Evolutionary conservation across 805 yeast genomes (phyloP), one percentile per base, ranked within the genome.

Genomic region (Saturnispora mendoncae): DNA sequence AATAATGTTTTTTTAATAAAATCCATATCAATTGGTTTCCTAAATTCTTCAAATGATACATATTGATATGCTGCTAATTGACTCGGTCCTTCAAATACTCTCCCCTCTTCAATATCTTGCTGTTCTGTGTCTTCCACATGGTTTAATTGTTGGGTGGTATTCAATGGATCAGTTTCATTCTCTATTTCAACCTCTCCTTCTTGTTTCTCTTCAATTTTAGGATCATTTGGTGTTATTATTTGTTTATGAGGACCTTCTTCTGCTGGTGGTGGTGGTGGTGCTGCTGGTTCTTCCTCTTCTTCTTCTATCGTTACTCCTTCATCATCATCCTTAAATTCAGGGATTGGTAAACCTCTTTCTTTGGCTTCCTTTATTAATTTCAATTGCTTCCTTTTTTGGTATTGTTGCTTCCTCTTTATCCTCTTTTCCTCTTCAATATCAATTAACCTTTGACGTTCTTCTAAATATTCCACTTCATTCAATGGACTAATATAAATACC

Each of bases 1-100:
- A 85, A 69, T n/a, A 84, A 54, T n/a, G 61, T 55, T 2, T 52
- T 46, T 26, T 64, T 62, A 19, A 72, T 53, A 10, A 60, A 58
- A 7, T 59, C 53, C 5, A 29, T 34, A 3, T 56, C 44, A n/a
- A 52, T 43, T 2, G 61, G 61, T 19, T 57, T 61, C 2, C 41
- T 23, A 48, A 76, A 74, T 28, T 72, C 72, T 45, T 76, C 67
- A 34, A 83, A 62, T 2, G 74, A 66, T 0, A 85, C 57, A 31
- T 64, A 64, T 49, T 79, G 76, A 27, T 73, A 66, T 1, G 76
- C 67, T 2, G 80, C 76, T 40, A 67, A 67, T 52, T 78, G 86
- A 2, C 65, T 58, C 1, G 94, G 94, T 0, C 94, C 94, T 56
- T 78, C 80, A 50, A 68, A 76, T 0, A 65, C 30, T 10, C 34